These are phyloP conservation scores for Aspergillus sp. DNA, from an alignment of 2,329 filamentous ascomycete genomes.

Conservation along the genomic window DNA sequence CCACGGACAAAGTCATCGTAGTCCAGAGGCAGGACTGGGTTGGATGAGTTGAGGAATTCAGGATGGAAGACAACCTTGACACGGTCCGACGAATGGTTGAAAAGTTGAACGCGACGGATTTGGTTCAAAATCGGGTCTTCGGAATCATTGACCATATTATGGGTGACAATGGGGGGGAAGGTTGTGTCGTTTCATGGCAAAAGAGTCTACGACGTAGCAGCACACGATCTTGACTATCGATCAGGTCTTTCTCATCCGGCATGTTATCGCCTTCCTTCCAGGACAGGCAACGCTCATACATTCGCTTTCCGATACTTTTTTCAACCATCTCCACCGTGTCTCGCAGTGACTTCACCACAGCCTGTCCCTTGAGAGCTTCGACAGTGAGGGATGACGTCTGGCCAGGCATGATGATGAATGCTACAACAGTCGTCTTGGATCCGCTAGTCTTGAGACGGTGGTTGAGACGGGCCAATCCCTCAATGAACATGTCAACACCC, in stretches of 20 bases:
- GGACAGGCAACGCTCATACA: constrained; percentile 89
- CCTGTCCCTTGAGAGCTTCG: constrained; percentile 92
- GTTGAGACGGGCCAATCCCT: constrained; percentile 89
- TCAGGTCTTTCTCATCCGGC: constrained; percentile 94
- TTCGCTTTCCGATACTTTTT: constrained; percentile 82
- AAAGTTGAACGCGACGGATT: constrained; percentile 89
- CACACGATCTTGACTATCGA: constrained; percentile 87
- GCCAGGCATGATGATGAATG: constrained; percentile 98
- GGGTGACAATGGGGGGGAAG: constrained; percentile 96
- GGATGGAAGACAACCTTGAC: constrained; percentile 99
- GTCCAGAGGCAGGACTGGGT: constrained; percentile 90
- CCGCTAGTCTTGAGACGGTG: constrained; percentile 80
- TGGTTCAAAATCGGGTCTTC: constrained; percentile 96
- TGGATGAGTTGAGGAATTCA: constrained; percentile 92
- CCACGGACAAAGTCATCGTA: constrained; percentile 98
- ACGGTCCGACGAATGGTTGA: constrained; percentile 90
- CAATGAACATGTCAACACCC: constrained; percentile 99
- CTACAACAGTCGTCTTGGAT: constrained; percentile 90
- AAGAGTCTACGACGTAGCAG: constrained; percentile 86
- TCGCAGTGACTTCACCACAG: constrained; percentile 90
- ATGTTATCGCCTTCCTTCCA: constrained; percentile 94
- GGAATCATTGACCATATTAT: constrained; percentile 94
- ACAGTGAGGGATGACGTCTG: constrained; percentile 93
- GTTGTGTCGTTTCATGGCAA: constrained; percentile 89
- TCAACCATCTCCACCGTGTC: constrained; percentile 93